Evolutionary conservation across 768 basidiomycete genomes (phyloP), one percentile per base, ranked within the genome.

Genomic region (Trametes maxima): DNA sequence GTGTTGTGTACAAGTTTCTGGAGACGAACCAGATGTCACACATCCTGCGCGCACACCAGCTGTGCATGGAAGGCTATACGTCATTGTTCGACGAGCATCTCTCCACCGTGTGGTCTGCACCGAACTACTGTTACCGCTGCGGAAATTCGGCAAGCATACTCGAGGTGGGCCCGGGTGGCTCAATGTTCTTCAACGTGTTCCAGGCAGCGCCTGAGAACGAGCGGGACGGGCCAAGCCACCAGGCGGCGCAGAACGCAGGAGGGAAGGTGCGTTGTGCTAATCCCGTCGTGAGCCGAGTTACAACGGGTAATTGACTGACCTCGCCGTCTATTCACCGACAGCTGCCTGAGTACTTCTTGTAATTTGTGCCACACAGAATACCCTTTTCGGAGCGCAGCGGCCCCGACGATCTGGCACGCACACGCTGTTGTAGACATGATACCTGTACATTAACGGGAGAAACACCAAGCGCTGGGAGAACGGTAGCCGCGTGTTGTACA

Each of bases 41-140:
- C 73, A 97, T 99, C 68, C 85, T 98, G 22, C 93, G 97, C 22
- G 97, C 97, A 22, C 97, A 99, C 73, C 97, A 99, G 72, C 84
- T 99, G 10, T 98, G 97, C 76, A 98, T 99, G 97, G 97, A 99
- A 75, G 97, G 97, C 0, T 98, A 94, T 74, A 85, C 90, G n/a
- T 94, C 94, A n/a, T 82, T 98, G 33, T 98, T 98, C 67, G 94
- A 95, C 74, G 89, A 93, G 65, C 92, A 93, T 69, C 83, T 99
- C 57, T 94, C 93, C 24, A 99, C 97, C 0, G 97, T 99, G 7
- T 99, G 97, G 97, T 93, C 90, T 21, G 97, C 97, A 40, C 96
- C 96, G 40, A 99, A 99, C 72, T 98, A 98, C 72, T 98, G 96
- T 75, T 98, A 98, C 76, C 87, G 97, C 45, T 98, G 97, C 71